Base-by-base conservation (phyloP, 1,284 basidiomycete genomes). In the Apiotrichum porosum region DNA sequence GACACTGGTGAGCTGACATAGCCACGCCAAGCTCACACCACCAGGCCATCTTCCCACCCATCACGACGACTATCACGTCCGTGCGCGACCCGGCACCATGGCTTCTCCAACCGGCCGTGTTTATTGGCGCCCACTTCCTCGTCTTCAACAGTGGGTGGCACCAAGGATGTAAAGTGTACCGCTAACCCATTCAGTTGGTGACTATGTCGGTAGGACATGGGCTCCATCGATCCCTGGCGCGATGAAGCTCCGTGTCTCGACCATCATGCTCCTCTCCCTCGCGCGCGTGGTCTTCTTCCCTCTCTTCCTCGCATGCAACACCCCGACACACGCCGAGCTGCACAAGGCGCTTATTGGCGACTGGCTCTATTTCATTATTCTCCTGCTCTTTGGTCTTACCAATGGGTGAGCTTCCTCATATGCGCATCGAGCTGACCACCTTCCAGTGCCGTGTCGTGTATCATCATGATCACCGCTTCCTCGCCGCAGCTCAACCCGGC, bases 41-140 rank as follows among this genome's bases (percentile, higher is more conserved):
- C 9, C 52, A 92, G 89, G 79, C 88, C 26, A 83, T 92, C 35
- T 92, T 83, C 71, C 90, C 90, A 3, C 81, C 88, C 0, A 84
- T 91, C 49, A 91, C 90, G 3, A 81, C 83, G 4, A 84, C 84
- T 0, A 81, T 93, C 42, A 68, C 71, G 30, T 80, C 89, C 1
- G 81, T 81, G 3, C 82, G 82, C 52, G 78, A 81, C 1, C 60
- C 66, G 0, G 38, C 61, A 3, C 62, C 65, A 2, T 51, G 58
- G 37, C 51, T 69, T 6, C 59, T 74, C 4, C 64, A 66, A 44
- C 67, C 70, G 1, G 56, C 61, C 17, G 52, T 75, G 17, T 76
- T 75, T 52, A 66, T 73, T 28, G 69, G 72, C 0, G 41, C 72
- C 1, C 74, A 75, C 47, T 75, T 76, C 54, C 50, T 75, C 30